Conservation (phyloP, 2,329 filamentous ascomycete species). For the Incumbomyces delicatus region DNA sequence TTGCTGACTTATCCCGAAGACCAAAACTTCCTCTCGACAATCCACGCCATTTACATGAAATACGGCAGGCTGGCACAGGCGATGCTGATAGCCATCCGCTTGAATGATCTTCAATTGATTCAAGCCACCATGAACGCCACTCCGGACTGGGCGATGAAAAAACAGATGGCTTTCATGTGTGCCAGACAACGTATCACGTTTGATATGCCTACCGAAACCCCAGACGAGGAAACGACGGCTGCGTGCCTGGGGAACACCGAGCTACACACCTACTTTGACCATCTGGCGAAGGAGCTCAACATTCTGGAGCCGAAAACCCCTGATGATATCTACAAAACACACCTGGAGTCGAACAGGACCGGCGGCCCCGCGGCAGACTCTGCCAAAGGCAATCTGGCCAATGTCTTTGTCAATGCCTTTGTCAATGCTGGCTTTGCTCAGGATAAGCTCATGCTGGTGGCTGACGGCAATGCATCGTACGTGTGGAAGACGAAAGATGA, state of each 20-base stretch:
- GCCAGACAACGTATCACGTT: conserved; percentile 75
- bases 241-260: conserved; percentile 83
- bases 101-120: conserved; percentile 81
- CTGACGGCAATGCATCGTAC: conserved; percentile 83
- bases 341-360: conserved; percentile 88
- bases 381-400: conserved; percentile 87
- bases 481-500: conserved; percentile 99
- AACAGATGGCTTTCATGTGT: conserved; percentile 88
- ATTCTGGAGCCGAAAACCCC: conserved; percentile 93
- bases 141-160: conserved; percentile 70
- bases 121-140: conserved; percentile 70
- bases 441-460: conserved; percentile 95
- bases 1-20: conserved; percentile 96
- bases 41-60: conserved; percentile 84
- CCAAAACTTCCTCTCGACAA: conserved; percentile 84
- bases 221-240: conserved; percentile 63
- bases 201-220: conserved; percentile 52
- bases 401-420: conserved; percentile 93
- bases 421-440: conserved; percentile 92
- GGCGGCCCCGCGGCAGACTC: conserved; percentile 93
- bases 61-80: conserved; percentile 92
- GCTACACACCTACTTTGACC: conserved; percentile 85
- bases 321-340: conserved; percentile 98
- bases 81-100: conserved; percentile 82
- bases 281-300: conserved; percentile 88